Evolutionary conservation across 2,329 filamentous ascomycete genomes (phyloP).

Genomic region (Massarina eburnea): DNA sequence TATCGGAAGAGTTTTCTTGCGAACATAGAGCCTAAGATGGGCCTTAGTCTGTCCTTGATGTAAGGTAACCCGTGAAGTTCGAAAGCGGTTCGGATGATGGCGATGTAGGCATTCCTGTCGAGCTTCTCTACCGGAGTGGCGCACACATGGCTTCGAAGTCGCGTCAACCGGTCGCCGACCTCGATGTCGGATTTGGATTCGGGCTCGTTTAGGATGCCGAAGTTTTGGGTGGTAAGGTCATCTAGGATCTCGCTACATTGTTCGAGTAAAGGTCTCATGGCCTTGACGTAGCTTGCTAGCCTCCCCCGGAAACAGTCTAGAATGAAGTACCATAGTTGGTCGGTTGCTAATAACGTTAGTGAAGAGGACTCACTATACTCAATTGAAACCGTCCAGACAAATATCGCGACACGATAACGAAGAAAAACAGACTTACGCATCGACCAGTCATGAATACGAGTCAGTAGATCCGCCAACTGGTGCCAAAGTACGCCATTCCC

Average conservation of each 20-base stretch:
- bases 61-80: background rate
- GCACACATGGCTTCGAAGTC: background rate
- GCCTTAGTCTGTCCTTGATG: conserved; percentile 2
- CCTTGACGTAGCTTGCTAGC: background rate
- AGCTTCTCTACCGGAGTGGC: background rate
- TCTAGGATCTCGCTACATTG: background rate
- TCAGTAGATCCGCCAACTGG: background rate
- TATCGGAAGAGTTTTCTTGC: conserved; percentile 7
- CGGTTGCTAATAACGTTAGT: background rate
- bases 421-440: background rate
- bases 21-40: conserved; percentile 8
- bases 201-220: background rate
- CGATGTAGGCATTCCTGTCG: background rate
- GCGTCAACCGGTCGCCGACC: background rate
- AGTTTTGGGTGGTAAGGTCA: background rate
- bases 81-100: background rate
- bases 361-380: no score
- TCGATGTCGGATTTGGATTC: background rate
- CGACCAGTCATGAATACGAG: background rate
- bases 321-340: no score
- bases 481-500: background rate
- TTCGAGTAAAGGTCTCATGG: background rate
- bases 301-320: no score
- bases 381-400: no score
- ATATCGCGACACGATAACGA: no score